phyloP scores from a whole-genome alignment of 257 asterid species.

The Echium plantagineum region DNA sequence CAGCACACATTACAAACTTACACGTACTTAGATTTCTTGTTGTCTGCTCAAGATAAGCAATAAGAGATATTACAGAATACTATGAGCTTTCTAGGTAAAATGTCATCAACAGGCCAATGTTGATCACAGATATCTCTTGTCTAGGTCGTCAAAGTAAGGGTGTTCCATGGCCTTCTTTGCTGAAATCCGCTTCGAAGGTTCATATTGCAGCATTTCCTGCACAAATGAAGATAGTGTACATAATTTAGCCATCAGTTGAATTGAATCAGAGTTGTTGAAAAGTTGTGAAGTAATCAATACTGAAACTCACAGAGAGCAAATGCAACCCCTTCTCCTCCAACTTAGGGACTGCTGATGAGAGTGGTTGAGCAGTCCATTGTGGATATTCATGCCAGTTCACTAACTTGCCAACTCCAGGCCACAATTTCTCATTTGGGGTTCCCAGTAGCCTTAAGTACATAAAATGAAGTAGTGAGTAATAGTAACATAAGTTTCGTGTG shows the following conservation, averaged over 20 bases:
- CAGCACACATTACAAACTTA: too few relatives aligned
- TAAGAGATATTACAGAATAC: conserved; percentile 1
- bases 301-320: conserved; percentile 50
- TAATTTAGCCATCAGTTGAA: background rate
- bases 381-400: conserved; percentile 98
- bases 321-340: conserved; percentile 66
- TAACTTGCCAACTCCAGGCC: conserved; percentile 92
- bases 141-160: conserved; percentile 59
- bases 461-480: background rate
- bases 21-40: background rate
- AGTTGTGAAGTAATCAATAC: background rate
- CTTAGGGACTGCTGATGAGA: conserved; percentile 60
- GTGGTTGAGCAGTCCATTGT: conserved; percentile 77
- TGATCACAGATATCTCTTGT: conserved; percentile 39
- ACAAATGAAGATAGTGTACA: background rate
- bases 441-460: conserved; percentile 52
- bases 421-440: conserved; percentile 73
- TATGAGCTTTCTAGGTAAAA: background rate
- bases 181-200: conserved; percentile 69
- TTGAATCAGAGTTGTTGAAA: background rate
- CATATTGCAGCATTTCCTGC: conserved; percentile 87
- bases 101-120: background rate
- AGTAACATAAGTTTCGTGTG: too few relatives aligned
- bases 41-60: conserved; percentile 16
- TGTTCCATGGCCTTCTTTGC: conserved; percentile 90